phyloP scores from a whole-genome alignment of 140 eudicot species.

The Bidens hawaiensis region DNA sequence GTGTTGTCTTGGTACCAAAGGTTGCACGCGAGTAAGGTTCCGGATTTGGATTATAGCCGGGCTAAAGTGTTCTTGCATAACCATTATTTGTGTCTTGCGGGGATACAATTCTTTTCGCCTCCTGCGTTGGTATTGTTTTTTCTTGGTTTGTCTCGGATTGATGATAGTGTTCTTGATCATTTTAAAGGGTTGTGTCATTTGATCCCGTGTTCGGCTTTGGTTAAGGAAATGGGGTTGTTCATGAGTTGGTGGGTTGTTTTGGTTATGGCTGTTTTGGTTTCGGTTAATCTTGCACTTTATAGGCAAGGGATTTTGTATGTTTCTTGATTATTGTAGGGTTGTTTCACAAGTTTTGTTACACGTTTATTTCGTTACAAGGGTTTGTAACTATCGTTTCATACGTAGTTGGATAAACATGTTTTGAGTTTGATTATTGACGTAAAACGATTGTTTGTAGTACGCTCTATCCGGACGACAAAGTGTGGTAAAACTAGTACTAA shows the following conservation, averaged over 20 bases:
- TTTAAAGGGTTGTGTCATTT: constrained; percentile 38
- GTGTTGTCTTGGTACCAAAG: constrained; percentile 96
- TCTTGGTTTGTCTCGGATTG: constrained; percentile 66
- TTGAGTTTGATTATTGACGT: neutral
- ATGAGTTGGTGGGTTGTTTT: constrained; percentile 89
- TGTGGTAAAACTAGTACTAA: too few relatives aligned
- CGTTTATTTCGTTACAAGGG: neutral
- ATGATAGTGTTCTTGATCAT: constrained; percentile 49
- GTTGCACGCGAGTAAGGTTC: constrained; percentile 80
- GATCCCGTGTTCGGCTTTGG: constrained; percentile 55
- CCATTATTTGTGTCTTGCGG: constrained; percentile 76
- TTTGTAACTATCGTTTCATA: neutral
- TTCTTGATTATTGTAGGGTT: constrained; percentile 42
- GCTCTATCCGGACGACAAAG: too few relatives aligned
- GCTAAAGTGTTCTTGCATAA: constrained; percentile 95
- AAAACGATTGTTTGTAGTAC: too few relatives aligned
- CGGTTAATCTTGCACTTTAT: constrained; percentile 59
- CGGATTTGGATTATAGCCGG: constrained; percentile 80
- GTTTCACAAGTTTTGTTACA: neutral
- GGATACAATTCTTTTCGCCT: constrained; percentile 69
- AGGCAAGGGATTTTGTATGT: constrained; percentile 73
- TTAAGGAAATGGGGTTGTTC: constrained; percentile 62
- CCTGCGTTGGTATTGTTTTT: constrained; percentile 70
- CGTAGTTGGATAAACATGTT: neutral
- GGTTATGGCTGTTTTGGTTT: constrained; percentile 53